phyloP scores from a whole-genome alignment of 805 yeast species.

The Teunomyces cretensis region DNA sequence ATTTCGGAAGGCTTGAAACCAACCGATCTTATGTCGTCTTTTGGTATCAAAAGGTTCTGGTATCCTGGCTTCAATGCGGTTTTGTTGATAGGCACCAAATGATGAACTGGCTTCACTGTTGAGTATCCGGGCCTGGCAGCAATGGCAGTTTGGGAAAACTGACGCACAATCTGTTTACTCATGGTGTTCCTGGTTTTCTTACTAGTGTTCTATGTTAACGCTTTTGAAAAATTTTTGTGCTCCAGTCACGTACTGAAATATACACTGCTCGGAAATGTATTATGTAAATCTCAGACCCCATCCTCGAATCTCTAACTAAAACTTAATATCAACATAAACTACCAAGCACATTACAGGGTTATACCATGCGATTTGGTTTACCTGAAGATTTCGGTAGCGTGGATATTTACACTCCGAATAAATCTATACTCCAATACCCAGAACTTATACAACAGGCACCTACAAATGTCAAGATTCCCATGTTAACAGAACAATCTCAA shows the following conservation, averaged over 20 bases:
- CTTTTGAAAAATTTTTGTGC: conserved; percentile 6
- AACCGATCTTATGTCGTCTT: conserved; percentile 77
- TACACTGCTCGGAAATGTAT: conserved; percentile 5
- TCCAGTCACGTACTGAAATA: conserved; percentile 6
- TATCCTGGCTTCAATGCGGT: conserved; percentile 71
- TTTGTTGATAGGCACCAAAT: conserved; percentile 74
- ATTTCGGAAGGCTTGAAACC: conserved; percentile 72
- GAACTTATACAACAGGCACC: neutral
- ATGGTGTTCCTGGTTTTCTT: conserved; percentile 3
- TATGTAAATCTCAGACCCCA: neutral
- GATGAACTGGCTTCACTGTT: conserved; percentile 89
- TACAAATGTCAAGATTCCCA: neutral
- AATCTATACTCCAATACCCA: neutral
- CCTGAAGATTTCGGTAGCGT: neutral
- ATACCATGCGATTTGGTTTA: conserved; percentile 1
- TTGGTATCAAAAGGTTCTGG: conserved; percentile 62
- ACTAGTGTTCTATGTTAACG: conserved; percentile 9
- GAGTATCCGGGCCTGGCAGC: conserved; percentile 50
- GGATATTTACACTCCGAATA: neutral
- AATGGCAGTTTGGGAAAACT: conserved; percentile 47
- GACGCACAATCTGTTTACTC: conserved; percentile 27
- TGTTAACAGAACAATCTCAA: neutral
- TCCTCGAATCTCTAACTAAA: neutral
- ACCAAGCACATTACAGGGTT: neutral
- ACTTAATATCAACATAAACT: neutral